Evolutionary conservation across 2,329 filamentous ascomycete genomes (phyloP).

Genomic region (Orbilia ellipsospora): DNA sequence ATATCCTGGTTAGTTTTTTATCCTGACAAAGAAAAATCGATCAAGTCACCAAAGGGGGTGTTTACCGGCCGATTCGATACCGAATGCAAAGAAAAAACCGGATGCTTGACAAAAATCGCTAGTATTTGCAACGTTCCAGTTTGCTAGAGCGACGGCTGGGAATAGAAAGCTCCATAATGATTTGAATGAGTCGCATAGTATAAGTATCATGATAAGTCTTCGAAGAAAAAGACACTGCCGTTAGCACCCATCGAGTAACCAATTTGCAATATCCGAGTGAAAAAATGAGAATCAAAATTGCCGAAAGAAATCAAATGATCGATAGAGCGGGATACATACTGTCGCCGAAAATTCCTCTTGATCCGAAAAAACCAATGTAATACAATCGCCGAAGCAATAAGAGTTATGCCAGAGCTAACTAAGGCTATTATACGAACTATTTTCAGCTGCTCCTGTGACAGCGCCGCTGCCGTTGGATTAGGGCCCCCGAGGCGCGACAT

Average conservation of each 20-base stretch:
- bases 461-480: constrained; percentile 33
- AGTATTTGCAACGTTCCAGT: constrained; percentile 66
- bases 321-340: constrained; percentile 65
- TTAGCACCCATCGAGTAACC: neutral
- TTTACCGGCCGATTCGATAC: constrained; percentile 73
- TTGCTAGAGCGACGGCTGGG: constrained; percentile 69
- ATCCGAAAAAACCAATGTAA: constrained; percentile 78
- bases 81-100: constrained; percentile 74
- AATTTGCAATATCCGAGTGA: neutral
- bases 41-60: constrained; percentile 8
- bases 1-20: constrained; percentile 13
- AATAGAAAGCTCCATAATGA: constrained; percentile 75
- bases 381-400: constrained; percentile 56
- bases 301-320: neutral
- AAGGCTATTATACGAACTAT: constrained; percentile 49
- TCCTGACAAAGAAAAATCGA: neutral
- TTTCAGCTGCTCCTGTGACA: constrained; percentile 42
- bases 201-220: constrained; percentile 78
- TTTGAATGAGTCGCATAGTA: constrained; percentile 78
- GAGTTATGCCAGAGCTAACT: constrained; percentile 34
- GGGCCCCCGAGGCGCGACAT: constrained; percentile 46
- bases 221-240: constrained; percentile 27
- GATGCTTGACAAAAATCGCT: constrained; percentile 74
- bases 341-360: constrained; percentile 78
- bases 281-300: neutral